Evolutionary conservation across 306 rosid species (phyloP).

Genomic region (Glycine tomentella): DNA sequence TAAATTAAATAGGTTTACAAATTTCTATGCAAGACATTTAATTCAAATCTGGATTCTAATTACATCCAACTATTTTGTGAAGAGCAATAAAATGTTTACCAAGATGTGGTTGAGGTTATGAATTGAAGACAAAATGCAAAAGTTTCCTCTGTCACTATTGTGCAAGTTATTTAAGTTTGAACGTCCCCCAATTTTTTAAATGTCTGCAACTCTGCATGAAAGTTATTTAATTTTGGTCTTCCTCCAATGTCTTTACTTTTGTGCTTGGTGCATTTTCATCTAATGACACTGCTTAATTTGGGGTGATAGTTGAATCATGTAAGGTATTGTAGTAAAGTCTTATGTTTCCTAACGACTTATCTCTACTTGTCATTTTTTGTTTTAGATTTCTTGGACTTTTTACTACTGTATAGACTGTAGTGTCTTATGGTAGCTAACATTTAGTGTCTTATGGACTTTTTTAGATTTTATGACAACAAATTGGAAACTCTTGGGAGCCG

Average conservation of each 20-base stretch:
- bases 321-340: slow-evolving; percentile 1
- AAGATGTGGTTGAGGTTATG: neutral
- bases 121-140: neutral
- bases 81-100: neutral
- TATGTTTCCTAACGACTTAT: neutral
- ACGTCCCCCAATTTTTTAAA: neutral
- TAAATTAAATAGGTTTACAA: neutral
- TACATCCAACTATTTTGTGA: neutral
- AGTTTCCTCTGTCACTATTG: neutral
- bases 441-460: no score
- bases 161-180: neutral
- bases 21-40: neutral
- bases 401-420: neutral
- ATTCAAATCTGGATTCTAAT: neutral
- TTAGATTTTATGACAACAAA: neutral
- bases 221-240: neutral
- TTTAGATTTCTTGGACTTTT: neutral
- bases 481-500: neutral
- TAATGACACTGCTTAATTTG: neutral
- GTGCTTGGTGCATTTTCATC: neutral
- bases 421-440: neutral
- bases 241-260: neutral
- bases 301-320: slow-evolving; percentile 19
- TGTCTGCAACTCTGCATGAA: neutral
- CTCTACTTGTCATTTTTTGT: neutral